Evolutionary conservation across 129 eudicot species (phyloP), one percentile per base, ranked within the genome.

Genomic region (Pittosporum tobira): DNA sequence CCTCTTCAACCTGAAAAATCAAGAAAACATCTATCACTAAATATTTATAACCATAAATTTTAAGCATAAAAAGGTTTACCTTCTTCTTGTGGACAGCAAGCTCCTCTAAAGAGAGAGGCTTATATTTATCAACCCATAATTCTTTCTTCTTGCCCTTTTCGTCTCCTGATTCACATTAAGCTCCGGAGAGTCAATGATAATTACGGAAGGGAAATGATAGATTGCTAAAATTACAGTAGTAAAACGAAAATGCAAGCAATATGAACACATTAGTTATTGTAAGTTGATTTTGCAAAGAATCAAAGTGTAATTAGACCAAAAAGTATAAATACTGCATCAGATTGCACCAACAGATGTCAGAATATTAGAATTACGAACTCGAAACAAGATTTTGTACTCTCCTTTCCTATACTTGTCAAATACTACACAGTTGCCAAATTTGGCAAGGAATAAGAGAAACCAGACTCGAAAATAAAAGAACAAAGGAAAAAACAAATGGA

Each of bases 71-170:
- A 23, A 21, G 22, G 20, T 37, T 15, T 58, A 89, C 97, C 88
- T 91, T 91, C 78, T 91, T 91, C 75, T 91, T 91, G 38, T 91
- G 95, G 64, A 91, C 99, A 50, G 94, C 85, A 25, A 91, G 88
- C 25, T 83, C 99, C 53, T 66, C 81, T 65, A 91, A 69, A 31
- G 83, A 75, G 48, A 58, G 63, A 30, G 99, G 99, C 53, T 65
- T 91, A 53, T 91, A 81, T 29, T 83, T 91, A 61, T 87, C 96
- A 23, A 86, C 79, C 99, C 99, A 91, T 57, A 71, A 67, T 40
- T 82, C 95, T 62, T 48, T 48, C 40, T 37, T 74, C 58, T 30
- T 52, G 73, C 43, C 71, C 54, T 66, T 64, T 68, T 68, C 51
- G 34, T 49, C 49, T 59, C 85, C 97, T 85, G 52, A 29, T 37